Evolutionary conservation across 331 rosid species (phyloP).

Genomic region (Arachis monticola): DNA sequence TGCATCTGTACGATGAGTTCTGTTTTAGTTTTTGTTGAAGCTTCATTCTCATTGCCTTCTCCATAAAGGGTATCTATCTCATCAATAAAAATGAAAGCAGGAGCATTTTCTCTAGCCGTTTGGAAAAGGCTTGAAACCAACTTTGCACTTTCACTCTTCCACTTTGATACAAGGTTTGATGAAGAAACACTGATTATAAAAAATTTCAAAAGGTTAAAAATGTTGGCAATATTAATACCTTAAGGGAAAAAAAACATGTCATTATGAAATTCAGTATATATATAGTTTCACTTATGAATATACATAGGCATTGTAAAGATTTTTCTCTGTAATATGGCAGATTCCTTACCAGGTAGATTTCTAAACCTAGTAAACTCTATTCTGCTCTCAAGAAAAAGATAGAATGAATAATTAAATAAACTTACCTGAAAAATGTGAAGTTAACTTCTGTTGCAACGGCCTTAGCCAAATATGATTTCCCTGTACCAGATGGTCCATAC

Average conservation of each 20-base stretch:
- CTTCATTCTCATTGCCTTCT: conserved; percentile 92
- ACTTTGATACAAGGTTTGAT: conserved; percentile 79
- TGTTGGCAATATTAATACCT: conserved; percentile 32
- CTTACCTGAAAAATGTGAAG: conserved; percentile 91
- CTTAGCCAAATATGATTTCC: conserved; percentile 98
- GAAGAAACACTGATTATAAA: conserved; percentile 65
- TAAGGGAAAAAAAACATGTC: neutral
- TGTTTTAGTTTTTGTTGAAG: conserved; percentile 79
- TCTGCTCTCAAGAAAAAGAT: too few relatives aligned
- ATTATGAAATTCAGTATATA: too few relatives aligned
- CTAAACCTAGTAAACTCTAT: too few relatives aligned
- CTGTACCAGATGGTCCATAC: conserved; percentile 99
- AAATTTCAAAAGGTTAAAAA: conserved; percentile 43
- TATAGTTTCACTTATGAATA: neutral
- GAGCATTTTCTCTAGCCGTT: conserved; percentile 88
- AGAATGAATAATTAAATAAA: neutral
- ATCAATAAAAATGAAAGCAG: conserved; percentile 76
- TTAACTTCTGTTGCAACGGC: conserved; percentile 99
- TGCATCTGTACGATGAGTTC: conserved; percentile 93
- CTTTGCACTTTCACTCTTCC: conserved; percentile 97
- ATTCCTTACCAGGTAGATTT: too few relatives aligned
- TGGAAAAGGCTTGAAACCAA: conserved; percentile 76
- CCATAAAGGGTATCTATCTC: conserved; percentile 87
- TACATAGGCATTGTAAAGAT: conserved; percentile 17
- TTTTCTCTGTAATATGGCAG: neutral